Percentiles rank a stretch among this genome's conserved stretches.
These are phyloP conservation scores for Noccaea bulbosa DNA, from an alignment of 345 rosid species.

Conservation along the genomic window DNA sequence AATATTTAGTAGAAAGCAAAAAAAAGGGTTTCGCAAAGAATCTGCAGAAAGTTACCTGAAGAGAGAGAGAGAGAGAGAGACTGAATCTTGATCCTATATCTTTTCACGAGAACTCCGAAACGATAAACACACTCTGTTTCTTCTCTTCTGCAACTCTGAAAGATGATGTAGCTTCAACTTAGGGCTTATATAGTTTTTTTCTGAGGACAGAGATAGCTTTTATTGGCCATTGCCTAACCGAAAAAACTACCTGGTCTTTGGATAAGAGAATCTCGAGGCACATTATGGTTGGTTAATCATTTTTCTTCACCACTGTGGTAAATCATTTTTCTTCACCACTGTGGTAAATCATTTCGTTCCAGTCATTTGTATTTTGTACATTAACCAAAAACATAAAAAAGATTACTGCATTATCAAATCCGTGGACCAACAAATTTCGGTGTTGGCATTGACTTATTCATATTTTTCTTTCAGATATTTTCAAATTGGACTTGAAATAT, in stretches of 20 bases:
- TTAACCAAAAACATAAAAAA: neutral
- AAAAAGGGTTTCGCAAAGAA: neutral
- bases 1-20: too few species aligned
- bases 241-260: neutral
- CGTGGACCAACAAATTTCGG: neutral
- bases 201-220: neutral
- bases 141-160: neutral
- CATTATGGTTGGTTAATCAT: neutral
- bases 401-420: neutral
- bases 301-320: neutral
- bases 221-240: neutral
- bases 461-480: neutral
- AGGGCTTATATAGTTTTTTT: neutral
- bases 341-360: neutral
- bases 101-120: neutral
- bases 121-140: neutral
- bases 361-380: neutral
- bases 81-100: neutral
- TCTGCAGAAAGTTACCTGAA: neutral
- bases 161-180: too few species aligned
- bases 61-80: too few species aligned
- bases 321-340: neutral
- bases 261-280: neutral
- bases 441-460: neutral
- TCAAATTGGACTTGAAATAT: neutral